phyloP scores from a whole-genome alignment of 495 filamentous ascomycete species.

The Cairneyella variabilis region DNA sequence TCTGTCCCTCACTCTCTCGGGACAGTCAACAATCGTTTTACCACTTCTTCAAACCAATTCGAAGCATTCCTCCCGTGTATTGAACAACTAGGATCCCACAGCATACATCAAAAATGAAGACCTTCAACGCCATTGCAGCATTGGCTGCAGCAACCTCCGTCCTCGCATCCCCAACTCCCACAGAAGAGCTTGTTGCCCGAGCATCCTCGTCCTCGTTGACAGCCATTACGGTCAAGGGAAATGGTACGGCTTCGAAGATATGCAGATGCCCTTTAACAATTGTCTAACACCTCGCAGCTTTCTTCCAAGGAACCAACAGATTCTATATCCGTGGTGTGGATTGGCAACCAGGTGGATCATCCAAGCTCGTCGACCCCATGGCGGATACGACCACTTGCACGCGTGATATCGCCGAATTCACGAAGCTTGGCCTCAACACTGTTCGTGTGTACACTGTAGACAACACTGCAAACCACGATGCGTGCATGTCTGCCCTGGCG shows the following conservation, averaged over 20 bases:
- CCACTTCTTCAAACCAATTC: conserved; percentile 11
- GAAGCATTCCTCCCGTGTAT: conserved; percentile 11
- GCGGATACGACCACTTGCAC: conserved; percentile 65
- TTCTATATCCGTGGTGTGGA: conserved; percentile 96
- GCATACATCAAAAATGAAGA: conserved; percentile 49
- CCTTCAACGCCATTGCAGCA: conserved; percentile 42
- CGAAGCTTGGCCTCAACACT: conserved; percentile 83
- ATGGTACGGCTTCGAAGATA: conserved; percentile 32
- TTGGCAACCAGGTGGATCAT: conserved; percentile 91
- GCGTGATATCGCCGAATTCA: conserved; percentile 81
- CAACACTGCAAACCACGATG: conserved; percentile 77
- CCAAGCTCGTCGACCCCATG: conserved; percentile 72
- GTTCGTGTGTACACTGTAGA: conserved; percentile 92
- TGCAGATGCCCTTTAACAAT: conserved; percentile 11
- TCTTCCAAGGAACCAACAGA: conserved; percentile 76
- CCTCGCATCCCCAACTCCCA: conserved; percentile 51
- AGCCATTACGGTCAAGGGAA: conserved; percentile 55
- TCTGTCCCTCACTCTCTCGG: conserved; percentile 34
- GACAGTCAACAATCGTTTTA: conserved; percentile 33
- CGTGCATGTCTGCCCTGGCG: conserved; percentile 77
- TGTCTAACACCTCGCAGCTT: conserved; percentile 43
- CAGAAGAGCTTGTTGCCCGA: conserved; percentile 34
- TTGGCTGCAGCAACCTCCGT: conserved; percentile 50
- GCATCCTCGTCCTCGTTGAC: conserved; percentile 27
- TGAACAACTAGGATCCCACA: conserved; percentile 19